These are phyloP conservation scores for Heterobasidion parviporum DNA, from an alignment of 1,284 basidiomycete species.

Conservation along the genomic window DNA sequence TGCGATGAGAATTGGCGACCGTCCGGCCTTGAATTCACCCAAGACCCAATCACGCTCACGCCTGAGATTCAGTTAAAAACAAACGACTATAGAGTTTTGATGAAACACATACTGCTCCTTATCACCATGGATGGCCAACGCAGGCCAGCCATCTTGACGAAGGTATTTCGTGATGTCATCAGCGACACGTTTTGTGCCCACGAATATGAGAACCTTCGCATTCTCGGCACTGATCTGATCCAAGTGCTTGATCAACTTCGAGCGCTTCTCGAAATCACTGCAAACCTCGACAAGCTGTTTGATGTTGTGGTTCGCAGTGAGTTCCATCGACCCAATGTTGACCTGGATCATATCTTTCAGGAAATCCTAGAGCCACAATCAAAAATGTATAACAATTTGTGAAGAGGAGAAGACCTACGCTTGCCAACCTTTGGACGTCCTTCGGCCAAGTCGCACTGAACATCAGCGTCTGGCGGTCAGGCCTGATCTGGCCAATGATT, in stretches of 20 bases:
- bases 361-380: constrained; percentile 64
- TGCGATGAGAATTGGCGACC: constrained; percentile 96
- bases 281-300: constrained; percentile 94
- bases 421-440: constrained; percentile 96
- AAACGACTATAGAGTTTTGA: constrained; percentile 6
- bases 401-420: constrained; percentile 30
- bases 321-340: constrained; percentile 98
- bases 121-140: constrained; percentile 97
- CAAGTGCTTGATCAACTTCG: constrained; percentile 94
- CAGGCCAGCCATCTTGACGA: constrained; percentile 97
- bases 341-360: constrained; percentile 94
- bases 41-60: constrained; percentile 99
- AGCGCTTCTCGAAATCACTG: constrained; percentile 97
- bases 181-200: constrained; percentile 95
- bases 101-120: constrained; percentile 77
- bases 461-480: constrained; percentile 92
- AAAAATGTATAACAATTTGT: constrained; percentile 1
- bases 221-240: constrained; percentile 96
- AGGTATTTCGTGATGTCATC: constrained; percentile 98
- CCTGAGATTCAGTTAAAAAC: constrained; percentile 31
- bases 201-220: constrained; percentile 98
- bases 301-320: constrained; percentile 98
- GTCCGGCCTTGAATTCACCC: constrained; percentile 95
- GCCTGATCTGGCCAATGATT: constrained; percentile 94
- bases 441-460: constrained; percentile 99